Conservation (phyloP, 148 eudicot species). For the Persicaria tinctoria region DNA sequence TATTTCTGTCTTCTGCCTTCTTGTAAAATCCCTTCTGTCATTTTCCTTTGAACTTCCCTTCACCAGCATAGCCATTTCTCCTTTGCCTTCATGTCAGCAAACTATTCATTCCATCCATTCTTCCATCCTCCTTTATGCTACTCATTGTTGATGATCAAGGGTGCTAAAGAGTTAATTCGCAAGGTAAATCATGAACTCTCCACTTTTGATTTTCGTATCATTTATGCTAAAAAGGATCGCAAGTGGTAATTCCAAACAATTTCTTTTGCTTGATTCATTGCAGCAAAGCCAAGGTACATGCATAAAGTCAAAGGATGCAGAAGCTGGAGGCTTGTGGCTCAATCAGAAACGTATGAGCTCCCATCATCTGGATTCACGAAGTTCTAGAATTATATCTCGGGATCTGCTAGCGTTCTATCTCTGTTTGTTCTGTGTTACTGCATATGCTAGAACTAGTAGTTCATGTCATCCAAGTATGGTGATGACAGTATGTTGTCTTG, state of each 20-base stretch:
- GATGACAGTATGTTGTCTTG: not conserved
- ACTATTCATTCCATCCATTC: not conserved
- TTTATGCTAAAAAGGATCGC: not conserved
- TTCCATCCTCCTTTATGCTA: not conserved
- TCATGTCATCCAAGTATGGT: not conserved
- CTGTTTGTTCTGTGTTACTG: not conserved
- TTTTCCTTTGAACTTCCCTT: not conserved
- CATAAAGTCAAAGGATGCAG: constrained; percentile 2
- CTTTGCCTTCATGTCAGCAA: not conserved
- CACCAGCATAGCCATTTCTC: not conserved
- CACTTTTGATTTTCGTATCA: not conserved
- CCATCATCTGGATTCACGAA: not conserved
- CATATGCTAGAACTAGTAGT: not conserved
- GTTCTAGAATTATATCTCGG: not conserved
- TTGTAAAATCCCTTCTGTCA: not conserved
- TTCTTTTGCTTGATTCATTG: not conserved
- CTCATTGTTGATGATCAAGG: not conserved
- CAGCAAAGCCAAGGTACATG: not conserved
- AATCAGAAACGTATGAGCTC: not conserved
- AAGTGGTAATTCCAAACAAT: not conserved
- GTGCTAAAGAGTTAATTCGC: not conserved
- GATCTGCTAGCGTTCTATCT: not conserved
- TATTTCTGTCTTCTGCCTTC: constrained; percentile 7
- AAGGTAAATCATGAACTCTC: not conserved
- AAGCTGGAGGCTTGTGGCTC: not conserved